Conservation (phyloP, 352 stramenopile genomes). For the Phytophthora parvispora region DNA sequence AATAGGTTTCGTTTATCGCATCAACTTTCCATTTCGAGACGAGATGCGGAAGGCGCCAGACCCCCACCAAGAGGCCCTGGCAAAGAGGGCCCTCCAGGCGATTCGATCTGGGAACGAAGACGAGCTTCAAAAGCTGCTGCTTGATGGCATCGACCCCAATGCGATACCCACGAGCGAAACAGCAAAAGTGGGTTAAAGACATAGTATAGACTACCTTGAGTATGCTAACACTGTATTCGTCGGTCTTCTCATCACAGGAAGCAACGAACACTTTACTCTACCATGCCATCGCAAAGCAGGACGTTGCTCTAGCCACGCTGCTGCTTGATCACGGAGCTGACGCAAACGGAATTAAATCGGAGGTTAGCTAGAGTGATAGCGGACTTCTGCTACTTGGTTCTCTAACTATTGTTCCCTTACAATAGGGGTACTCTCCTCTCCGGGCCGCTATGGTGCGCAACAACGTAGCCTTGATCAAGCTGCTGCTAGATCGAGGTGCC, state of each 20-base stretch:
- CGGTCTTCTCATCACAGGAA: background rate
- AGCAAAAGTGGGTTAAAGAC: background rate
- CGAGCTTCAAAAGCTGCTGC: background rate
- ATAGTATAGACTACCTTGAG: background rate
- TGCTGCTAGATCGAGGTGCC: background rate
- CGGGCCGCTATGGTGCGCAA: background rate
- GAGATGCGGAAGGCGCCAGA: background rate
- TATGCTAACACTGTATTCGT: background rate
- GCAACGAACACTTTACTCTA: background rate
- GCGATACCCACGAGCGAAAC: background rate
- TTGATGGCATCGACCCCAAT: background rate
- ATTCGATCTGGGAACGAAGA: background rate
- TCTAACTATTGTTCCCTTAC: no score
- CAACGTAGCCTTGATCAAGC: background rate
- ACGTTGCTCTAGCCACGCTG: background rate
- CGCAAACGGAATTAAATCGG: background rate
- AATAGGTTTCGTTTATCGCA: background rate
- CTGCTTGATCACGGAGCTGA: background rate
- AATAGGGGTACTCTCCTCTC: background rate
- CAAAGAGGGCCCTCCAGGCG: background rate
- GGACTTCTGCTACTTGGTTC: no score
- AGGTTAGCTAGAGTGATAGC: background rate
- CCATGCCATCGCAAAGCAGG: background rate
- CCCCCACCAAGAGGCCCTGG: background rate
- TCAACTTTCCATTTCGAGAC: background rate